Percentiles rank a stretch among this genome's conserved stretches.
These are phyloP conservation scores for Fusarium subtropicale DNA, from an alignment of 2,329 filamentous ascomycete genomes.

Conservation along the genomic window DNA sequence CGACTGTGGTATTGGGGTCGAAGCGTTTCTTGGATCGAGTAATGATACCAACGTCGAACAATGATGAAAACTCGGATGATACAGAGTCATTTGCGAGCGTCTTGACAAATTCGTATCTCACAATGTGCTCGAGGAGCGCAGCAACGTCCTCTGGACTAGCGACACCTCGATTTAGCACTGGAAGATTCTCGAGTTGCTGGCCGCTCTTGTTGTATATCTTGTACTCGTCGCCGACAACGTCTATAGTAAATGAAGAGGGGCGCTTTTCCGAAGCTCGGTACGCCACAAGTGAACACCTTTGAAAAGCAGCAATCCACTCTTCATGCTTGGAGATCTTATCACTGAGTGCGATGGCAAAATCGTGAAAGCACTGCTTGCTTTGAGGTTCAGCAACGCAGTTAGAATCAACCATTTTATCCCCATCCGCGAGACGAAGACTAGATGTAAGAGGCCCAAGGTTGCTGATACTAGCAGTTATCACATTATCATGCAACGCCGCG, in stretches of 20 bases:
- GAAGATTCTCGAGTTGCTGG: not conserved
- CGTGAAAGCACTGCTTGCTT: not conserved
- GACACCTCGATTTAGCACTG: not conserved
- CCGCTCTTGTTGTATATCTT: not conserved
- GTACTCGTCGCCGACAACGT: not conserved
- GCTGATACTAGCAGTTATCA: not conserved
- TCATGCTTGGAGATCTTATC: not conserved
- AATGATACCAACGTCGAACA: not conserved
- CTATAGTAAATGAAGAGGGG: fast-evolving
- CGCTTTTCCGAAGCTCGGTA: not conserved
- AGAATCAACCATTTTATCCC: fast-evolving
- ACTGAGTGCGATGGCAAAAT: not conserved
- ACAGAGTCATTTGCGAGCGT: not conserved
- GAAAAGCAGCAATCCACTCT: not conserved
- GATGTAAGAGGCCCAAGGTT: not conserved
- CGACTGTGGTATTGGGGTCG: not conserved
- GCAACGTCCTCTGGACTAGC: not conserved
- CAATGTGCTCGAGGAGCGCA: slow-evolving; percentile 2
- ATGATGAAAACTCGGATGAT: not conserved
- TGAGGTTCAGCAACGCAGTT: slow-evolving; percentile 8
- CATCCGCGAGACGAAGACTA: not conserved
- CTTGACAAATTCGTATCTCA: slow-evolving; percentile 8
- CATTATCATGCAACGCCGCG: not conserved
- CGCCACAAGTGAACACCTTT: not conserved
- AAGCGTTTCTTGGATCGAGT: not conserved